Percentiles rank a stretch among this genome's conserved stretches.
These are phyloP conservation scores for Meripilus lineatus DNA, from an alignment of 1,284 basidiomycete genomes.

Conservation along the genomic window DNA sequence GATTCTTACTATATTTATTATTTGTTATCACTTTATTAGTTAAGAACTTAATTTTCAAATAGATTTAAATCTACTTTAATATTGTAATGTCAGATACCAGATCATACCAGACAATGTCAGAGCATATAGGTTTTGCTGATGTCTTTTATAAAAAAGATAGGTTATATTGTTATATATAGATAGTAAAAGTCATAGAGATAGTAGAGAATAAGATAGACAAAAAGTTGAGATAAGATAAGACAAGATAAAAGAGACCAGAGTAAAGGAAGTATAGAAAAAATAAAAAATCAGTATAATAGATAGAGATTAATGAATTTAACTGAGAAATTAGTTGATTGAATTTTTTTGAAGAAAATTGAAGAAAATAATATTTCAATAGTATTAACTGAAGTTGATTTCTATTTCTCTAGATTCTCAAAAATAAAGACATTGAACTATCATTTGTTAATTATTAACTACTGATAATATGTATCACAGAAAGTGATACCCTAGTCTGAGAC, in stretches of 20 bases:
- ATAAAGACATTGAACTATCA: neutral
- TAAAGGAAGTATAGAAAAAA: no score
- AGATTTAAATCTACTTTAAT: neutral
- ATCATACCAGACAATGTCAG: neutral
- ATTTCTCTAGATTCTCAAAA: neutral
- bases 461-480: neutral
- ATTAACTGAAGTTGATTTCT: neutral
- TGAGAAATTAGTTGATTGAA: neutral
- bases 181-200: neutral
- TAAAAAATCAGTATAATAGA: neutral
- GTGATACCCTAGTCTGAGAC: no score
- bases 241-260: neutral
- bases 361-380: neutral
- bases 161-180: neutral
- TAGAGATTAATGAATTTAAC: neutral
- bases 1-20: no score
- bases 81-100: neutral
- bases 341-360: neutral
- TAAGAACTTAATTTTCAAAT: neutral
- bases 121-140: neutral
- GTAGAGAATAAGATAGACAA: neutral
- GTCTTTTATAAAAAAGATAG: neutral
- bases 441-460: neutral
- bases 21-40: no score
- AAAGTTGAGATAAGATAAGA: neutral